These are phyloP conservation scores for Amanita thiersii DNA, from an alignment of 768 basidiomycete genomes.

Conservation along the genomic window DNA sequence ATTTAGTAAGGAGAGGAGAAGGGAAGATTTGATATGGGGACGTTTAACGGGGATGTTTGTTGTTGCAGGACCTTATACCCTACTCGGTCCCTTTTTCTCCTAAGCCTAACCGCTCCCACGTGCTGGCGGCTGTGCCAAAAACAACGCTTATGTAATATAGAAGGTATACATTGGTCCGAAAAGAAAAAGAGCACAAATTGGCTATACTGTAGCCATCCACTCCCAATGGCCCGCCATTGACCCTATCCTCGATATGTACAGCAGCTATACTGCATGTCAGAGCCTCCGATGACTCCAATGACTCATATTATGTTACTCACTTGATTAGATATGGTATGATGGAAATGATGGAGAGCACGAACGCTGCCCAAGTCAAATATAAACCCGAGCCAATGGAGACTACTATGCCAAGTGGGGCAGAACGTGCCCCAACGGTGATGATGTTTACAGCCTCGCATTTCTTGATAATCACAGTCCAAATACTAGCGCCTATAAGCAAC, in stretches of 20 bases:
- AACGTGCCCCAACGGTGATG: slow-evolving; percentile 27
- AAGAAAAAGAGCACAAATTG: too few relatives aligned
- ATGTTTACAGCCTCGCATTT: slow-evolving; percentile 54
- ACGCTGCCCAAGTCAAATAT: slow-evolving; percentile 68
- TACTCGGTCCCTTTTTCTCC: too few relatives aligned
- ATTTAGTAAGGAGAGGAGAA: too few relatives aligned
- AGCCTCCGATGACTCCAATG: background rate
- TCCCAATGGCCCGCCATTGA: background rate
- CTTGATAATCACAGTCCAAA: slow-evolving; percentile 73
- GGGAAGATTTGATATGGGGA: too few relatives aligned
- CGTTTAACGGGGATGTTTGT: too few relatives aligned
- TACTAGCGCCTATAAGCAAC: slow-evolving; percentile 58
- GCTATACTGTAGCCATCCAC: slow-evolving; percentile 1
- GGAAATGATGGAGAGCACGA: slow-evolving; percentile 56
- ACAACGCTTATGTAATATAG: too few relatives aligned
- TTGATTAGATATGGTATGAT: slow-evolving; percentile 72
- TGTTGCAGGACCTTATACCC: too few relatives aligned
- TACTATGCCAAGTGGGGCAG: slow-evolving; percentile 49
- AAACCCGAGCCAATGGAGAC: slow-evolving; percentile 57
- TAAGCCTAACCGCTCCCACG: too few relatives aligned
- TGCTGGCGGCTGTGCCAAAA: too few relatives aligned
- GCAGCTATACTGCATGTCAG: slow-evolving; percentile 36
- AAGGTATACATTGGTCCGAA: too few relatives aligned
- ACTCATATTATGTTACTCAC: slow-evolving; percentile 36
- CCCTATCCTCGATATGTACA: slow-evolving; percentile 37